Evolutionary conservation across 495 filamentous ascomycete species (phyloP).

Genomic region (Aspergillus heteromorphus): DNA sequence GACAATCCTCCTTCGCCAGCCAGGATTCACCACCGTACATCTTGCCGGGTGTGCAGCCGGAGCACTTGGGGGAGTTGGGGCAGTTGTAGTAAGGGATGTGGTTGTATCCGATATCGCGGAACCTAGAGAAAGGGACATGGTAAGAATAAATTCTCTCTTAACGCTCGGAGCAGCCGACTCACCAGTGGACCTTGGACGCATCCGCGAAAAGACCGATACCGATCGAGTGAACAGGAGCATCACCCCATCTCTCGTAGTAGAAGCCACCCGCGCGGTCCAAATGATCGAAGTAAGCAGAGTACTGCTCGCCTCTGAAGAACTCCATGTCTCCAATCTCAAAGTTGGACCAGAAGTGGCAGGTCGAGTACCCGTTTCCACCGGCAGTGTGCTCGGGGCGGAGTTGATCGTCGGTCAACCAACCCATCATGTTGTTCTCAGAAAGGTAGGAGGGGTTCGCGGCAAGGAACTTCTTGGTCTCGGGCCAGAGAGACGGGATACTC

Average conservation of each 20-base stretch:
- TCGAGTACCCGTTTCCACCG: slow-evolving; percentile 86
- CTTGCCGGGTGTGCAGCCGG: slow-evolving; percentile 75
- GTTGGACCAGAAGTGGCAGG: slow-evolving; percentile 99
- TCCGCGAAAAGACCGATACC: slow-evolving; percentile 94
- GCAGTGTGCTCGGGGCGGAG: slow-evolving; percentile 73
- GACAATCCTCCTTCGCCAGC: slow-evolving; percentile 87
- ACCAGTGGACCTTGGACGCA: slow-evolving; percentile 90
- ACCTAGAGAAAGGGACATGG: slow-evolving; percentile 53
- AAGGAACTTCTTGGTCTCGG: slow-evolving; percentile 84
- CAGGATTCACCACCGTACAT: slow-evolving; percentile 83
- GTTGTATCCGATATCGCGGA: slow-evolving; percentile 98
- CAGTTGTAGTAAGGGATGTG: slow-evolving; percentile 99
- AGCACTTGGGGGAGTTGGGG: slow-evolving; percentile 92
- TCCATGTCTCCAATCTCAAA: slow-evolving; percentile 96
- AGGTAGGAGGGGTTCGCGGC: slow-evolving; percentile 77
- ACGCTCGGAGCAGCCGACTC: slow-evolving; percentile 27
- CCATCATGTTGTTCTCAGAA: slow-evolving; percentile 75
- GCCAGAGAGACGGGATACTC: slow-evolving; percentile 88
- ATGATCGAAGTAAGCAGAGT: slow-evolving; percentile 95
- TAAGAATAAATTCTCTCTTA: neutral
- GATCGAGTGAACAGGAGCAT: slow-evolving; percentile 95
- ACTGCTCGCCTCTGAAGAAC: slow-evolving; percentile 88
- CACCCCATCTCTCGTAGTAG: slow-evolving; percentile 99
- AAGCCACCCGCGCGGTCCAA: slow-evolving; percentile 92
- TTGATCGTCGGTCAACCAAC: slow-evolving; percentile 76